Evolutionary conservation across 352 stramenopile species (phyloP).

Genomic region (Globisporangium recalcitrans): DNA sequence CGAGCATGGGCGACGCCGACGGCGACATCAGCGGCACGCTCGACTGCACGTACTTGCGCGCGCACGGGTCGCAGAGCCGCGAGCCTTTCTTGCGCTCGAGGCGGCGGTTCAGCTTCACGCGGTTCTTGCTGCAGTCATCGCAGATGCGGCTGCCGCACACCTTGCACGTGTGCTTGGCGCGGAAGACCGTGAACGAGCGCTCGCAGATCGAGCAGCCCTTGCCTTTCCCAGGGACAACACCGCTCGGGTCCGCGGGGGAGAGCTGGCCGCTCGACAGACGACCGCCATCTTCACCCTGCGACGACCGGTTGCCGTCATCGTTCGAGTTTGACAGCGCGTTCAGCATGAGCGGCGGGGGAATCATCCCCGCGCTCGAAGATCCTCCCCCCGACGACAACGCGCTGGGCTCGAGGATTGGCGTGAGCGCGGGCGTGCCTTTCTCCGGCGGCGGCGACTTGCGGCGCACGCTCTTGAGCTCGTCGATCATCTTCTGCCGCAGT

Average conservation of each 20-base stretch:
- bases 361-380: background rate
- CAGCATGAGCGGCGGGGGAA: conserved; percentile 29
- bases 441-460: conserved; percentile 25
- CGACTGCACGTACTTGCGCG: conserved; percentile 46
- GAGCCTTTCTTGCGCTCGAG: conserved; percentile 70
- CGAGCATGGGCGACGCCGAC: conserved; percentile 23
- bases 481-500: conserved; percentile 51
- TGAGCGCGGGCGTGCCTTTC: conserved; percentile 16
- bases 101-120: conserved; percentile 62
- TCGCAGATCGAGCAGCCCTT: conserved; percentile 61
- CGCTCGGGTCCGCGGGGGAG: conserved; percentile 9
- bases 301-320: background rate
- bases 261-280: conserved; percentile 11
- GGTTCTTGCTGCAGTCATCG: conserved; percentile 81
- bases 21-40: conserved; percentile 27
- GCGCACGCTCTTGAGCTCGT: conserved; percentile 66
- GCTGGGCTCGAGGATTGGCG: conserved; percentile 23
- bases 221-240: conserved; percentile 2
- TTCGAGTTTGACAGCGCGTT: conserved; percentile 16
- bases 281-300: conserved; percentile 1
- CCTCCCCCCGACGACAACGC: background rate
- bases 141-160: conserved; percentile 66
- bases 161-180: conserved; percentile 78
- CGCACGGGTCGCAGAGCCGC: conserved; percentile 66
- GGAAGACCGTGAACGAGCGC: conserved; percentile 72